Base-by-base conservation (phyloP, 805 yeast genomes). In the Helenozyma rhizophorensis region DNA sequence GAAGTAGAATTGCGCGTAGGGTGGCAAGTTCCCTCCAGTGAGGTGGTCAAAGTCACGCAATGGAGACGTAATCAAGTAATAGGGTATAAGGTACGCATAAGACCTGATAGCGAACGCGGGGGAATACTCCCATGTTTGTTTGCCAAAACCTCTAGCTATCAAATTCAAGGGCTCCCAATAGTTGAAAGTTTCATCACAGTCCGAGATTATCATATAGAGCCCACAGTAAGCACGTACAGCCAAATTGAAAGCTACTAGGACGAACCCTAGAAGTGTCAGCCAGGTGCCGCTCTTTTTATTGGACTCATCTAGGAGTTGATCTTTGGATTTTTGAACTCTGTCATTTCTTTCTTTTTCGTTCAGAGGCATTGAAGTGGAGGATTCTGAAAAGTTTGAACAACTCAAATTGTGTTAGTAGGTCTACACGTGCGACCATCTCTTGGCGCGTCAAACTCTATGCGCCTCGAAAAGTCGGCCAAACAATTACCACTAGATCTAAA, bases 41-140 rank as follows among this genome's bases (percentile, higher is more conserved):
- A 46, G 32, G 18, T 25, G 45, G 14, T 12, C 34, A 11, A 30
- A 34, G 41, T 40, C 50, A 23, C 43, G 27, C 18, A 43, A 28
- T 4, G 65, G 62, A 28, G 31, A 47, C 1, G 55, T 53, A 9
- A 57, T 28, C 6, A 59, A 2, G 36, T 56, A 62, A 44, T 69
- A 72, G 1, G 76, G 84, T 6, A 78, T 40, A 17, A 89, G 60
- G 47, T 83, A 88, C 2, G 83, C 71, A 78, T 93, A 90, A 2
- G 96, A 85, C 43, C 97, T 62, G 34, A 89, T 85, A 12, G 95
- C 86, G 50, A 75, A 86, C 33, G 72, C 83, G 0, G 97, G 96
- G 0, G 96, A 85, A 55, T 89, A 90, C 53, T 89, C 97, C 97
- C 97, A 89, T 0, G 97, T 89, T 56, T 88, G 88, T 47, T 88